These are phyloP conservation scores for Conidiobolus incongruus DNA, from an alignment of 371 early-diverging fungal species.

Conservation along the genomic window DNA sequence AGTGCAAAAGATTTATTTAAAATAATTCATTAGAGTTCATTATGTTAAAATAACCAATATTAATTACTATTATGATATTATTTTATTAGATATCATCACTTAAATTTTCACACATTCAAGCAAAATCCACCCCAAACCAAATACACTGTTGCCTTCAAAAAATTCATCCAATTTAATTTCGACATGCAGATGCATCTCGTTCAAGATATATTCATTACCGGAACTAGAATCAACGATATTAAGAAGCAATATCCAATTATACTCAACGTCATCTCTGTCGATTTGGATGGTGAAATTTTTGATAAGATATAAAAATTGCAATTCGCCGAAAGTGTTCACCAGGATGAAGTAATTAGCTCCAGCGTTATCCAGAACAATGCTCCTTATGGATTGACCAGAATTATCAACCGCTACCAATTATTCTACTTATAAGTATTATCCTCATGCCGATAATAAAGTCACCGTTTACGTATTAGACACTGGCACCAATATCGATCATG, in stretches of 20 bases:
- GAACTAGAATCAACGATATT: background rate
- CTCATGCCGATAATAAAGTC: conserved; percentile 23
- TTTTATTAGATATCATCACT: no score
- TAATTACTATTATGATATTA: no score
- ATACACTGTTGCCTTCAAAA: no score
- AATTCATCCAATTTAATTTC: no score
- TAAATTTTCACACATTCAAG: no score
- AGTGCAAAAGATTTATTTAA: no score
- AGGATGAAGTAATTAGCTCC: conserved; percentile 16
- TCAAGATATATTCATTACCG: no score
- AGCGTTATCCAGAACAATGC: conserved; percentile 7
- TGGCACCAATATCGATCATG: conserved; percentile 30
- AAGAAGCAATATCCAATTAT: background rate
- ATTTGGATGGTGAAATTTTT: background rate
- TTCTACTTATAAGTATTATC: conserved; percentile 18
- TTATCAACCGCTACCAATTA: conserved; percentile 18
- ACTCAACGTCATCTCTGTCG: background rate
- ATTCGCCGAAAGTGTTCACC: conserved; percentile 26
- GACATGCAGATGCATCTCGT: no score
- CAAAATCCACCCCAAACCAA: no score
- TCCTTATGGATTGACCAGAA: no score
- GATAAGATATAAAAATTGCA: conserved; percentile 6
- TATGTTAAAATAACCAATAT: no score
- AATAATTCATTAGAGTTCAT: no score
- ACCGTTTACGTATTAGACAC: conserved; percentile 54